A percentile compares a stretch with the other conserved stretches of the same genome.
These are phyloP conservation scores for barrel medic (Medicago truncatula) DNA, from an alignment of 306 rosid species.

Conservation along the genomic window DNA sequence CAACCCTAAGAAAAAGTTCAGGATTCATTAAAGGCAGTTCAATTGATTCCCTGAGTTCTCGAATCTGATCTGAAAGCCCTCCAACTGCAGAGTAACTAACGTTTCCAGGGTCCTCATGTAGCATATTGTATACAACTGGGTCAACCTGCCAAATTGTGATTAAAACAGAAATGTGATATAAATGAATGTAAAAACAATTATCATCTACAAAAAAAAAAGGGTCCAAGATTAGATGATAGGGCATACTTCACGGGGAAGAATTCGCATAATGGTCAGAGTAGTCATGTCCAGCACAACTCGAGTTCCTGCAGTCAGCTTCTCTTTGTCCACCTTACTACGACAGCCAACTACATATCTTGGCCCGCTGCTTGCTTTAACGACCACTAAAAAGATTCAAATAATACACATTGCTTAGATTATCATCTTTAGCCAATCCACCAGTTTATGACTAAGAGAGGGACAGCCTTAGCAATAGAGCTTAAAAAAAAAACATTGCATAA, in stretches of 20 bases:
- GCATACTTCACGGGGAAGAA: constrained; percentile 80
- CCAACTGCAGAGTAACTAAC: constrained; percentile 88
- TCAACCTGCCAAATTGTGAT: constrained; percentile 59
- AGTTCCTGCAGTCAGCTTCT: constrained; percentile 73
- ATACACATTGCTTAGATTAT: neutral
- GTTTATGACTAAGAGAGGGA: neutral
- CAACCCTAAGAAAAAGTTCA: constrained; percentile 81
- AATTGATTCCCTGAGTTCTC: constrained; percentile 76
- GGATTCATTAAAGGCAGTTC: constrained; percentile 89
- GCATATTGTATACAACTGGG: constrained; percentile 76
- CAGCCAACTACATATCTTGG: constrained; percentile 79
- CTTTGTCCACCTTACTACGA: constrained; percentile 73
- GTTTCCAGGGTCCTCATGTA: constrained; percentile 84
- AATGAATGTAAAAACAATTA: no score
- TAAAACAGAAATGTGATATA: neutral
- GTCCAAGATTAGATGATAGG: neutral
- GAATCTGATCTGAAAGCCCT: constrained; percentile 83
- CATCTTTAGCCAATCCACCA: neutral
- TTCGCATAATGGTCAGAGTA: constrained; percentile 72
- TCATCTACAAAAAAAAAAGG: no score
- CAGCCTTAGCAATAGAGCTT: neutral
- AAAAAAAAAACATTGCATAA: neutral
- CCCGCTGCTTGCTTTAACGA: constrained; percentile 75
- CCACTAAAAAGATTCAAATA: constrained; percentile 53
- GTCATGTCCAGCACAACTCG: constrained; percentile 78